These are phyloP conservation scores for Chlorella variabilis DNA, from an alignment of 163 green algal genomes.

Conservation along the genomic window DNA sequence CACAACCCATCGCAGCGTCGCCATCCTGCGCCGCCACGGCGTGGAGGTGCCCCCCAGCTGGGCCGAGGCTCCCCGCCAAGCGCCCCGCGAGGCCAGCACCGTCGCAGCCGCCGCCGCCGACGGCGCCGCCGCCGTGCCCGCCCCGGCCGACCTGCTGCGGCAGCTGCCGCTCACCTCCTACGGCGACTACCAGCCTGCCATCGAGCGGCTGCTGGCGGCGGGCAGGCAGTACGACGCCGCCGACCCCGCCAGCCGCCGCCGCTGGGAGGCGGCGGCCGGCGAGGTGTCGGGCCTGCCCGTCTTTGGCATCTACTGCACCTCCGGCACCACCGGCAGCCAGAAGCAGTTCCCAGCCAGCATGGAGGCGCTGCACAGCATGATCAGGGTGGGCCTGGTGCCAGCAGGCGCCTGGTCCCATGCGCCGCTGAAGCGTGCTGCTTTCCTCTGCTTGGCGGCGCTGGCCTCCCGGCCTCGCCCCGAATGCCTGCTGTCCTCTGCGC, in stretches of 20 bases:
- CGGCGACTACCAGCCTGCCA: background rate
- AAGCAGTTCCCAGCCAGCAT: constrained; percentile 10
- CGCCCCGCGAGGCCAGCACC: no score
- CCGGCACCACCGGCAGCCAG: background rate
- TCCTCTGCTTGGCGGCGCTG: background rate
- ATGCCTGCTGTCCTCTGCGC: background rate
- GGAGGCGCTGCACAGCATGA: background rate
- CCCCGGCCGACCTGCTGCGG: background rate
- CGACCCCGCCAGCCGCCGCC: background rate
- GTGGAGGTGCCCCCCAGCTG: background rate
- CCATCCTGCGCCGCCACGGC: background rate
- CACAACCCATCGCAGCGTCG: background rate
- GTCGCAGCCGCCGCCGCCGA: no score
- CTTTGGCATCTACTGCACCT: background rate
- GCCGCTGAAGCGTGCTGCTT: background rate
- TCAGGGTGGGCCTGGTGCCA: background rate
- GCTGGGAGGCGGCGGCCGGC: background rate
- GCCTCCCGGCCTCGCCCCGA: no score
- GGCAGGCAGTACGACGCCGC: background rate
- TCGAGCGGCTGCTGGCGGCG: background rate
- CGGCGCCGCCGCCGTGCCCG: no score
- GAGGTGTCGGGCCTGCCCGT: background rate
- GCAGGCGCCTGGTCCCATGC: background rate
- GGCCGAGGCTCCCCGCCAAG: no score
- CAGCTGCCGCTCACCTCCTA: constrained; percentile 1